Conservation (phyloP, 805 yeast species). For the Zygotorulaspora florentina region DNA sequence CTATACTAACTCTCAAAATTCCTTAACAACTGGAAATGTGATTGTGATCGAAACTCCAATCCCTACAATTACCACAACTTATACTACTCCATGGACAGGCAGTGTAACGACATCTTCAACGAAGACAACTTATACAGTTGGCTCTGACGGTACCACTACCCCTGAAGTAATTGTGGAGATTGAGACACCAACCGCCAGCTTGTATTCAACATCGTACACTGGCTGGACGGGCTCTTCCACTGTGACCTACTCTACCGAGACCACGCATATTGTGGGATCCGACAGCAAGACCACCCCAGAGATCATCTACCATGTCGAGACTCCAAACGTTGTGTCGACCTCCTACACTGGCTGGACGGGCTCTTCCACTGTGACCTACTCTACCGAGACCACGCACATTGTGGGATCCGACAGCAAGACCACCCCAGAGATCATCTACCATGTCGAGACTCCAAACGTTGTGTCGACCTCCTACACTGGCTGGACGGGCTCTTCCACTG, state of each 20-base stretch:
- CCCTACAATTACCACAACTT: not conserved
- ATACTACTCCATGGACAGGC: too few species aligned
- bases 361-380: constrained; percentile 12
- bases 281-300: constrained; percentile 13
- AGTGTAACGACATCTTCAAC: constrained; percentile 2
- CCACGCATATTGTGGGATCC: constrained; percentile 5
- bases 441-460: constrained; percentile 22
- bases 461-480: too few species aligned
- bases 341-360: constrained; percentile 13
- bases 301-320: constrained; percentile 15
- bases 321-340: constrained; percentile 3
- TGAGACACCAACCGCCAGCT: constrained; percentile 10
- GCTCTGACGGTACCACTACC: constrained; percentile 11
- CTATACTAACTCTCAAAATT: constrained; percentile 8
- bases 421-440: constrained; percentile 14
- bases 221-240: not conserved
- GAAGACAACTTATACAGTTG: constrained; percentile 5
- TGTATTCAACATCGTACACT: too few species aligned
- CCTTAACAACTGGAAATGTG: constrained; percentile 13
- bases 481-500: constrained; percentile 13
- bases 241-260: constrained; percentile 11
- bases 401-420: constrained; percentile 10
- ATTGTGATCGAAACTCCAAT: constrained; percentile 15
- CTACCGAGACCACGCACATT: constrained; percentile 9
- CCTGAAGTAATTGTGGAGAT: constrained; percentile 15